A percentile compares a stretch with the other conserved stretches of the same genome.
Evolutionary conservation across 2,329 filamentous ascomycete species (phyloP).

Genomic region (Pseudogymnoascus sp.): DNA sequence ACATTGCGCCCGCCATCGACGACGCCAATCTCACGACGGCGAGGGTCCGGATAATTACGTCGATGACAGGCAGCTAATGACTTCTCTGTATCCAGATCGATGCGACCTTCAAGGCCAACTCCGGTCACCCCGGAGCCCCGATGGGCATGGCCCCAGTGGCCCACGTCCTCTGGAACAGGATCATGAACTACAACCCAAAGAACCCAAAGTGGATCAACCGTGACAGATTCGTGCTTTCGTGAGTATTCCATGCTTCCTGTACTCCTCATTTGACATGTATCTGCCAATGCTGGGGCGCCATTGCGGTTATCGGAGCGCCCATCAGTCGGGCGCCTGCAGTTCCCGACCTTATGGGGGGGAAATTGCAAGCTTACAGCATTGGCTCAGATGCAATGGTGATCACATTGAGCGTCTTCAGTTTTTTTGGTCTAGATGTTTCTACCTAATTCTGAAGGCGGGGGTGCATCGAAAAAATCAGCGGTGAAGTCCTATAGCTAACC

Average conservation of each 20-base stretch:
- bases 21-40: neutral
- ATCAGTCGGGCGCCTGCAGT: neutral
- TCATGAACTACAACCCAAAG: slow-evolving; percentile 99
- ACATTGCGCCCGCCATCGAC: neutral
- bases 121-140: slow-evolving; percentile 95
- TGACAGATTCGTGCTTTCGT: slow-evolving; percentile 98
- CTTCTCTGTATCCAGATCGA: slow-evolving; percentile 61
- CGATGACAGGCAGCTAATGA: neutral
- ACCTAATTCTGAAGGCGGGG: neutral
- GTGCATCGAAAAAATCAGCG: neutral
- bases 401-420: neutral
- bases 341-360: neutral
- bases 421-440: neutral
- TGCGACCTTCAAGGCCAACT: slow-evolving; percentile 94
- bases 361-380: slow-evolving; percentile 4
- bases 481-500: slow-evolving; percentile 12
- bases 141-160: slow-evolving; percentile 64
- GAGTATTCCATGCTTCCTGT: slow-evolving; percentile 39
- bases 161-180: slow-evolving; percentile 97
- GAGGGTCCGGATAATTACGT: neutral
- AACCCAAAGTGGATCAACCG: slow-evolving; percentile 96
- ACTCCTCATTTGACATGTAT: slow-evolving; percentile 2
- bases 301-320: neutral
- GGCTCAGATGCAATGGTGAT: neutral
- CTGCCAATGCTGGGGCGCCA: neutral